Evolutionary conservation across 129 eudicot species (phyloP).

Genomic region (Ambrosia trifida): DNA sequence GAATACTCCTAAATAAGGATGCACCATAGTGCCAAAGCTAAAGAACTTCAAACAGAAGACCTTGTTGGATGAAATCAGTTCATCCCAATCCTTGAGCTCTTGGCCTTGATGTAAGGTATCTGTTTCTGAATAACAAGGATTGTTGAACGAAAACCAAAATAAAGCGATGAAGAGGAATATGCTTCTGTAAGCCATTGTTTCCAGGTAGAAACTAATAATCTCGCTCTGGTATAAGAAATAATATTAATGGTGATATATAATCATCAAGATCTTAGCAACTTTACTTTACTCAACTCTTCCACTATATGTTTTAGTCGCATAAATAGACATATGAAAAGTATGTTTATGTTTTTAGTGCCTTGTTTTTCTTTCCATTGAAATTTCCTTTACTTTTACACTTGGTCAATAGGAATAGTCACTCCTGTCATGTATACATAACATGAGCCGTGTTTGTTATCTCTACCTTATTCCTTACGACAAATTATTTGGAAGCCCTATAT

Average conservation of each 20-base stretch:
- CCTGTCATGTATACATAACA: too few relatives aligned
- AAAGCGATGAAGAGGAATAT: neutral
- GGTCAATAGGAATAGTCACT: too few relatives aligned
- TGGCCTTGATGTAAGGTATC: slow-evolving; percentile 39
- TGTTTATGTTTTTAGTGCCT: neutral
- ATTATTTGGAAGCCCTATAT: too few relatives aligned
- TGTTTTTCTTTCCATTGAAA: neutral
- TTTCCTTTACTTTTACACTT: too few relatives aligned
- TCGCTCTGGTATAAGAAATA: too few relatives aligned
- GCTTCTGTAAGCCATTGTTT: slow-evolving; percentile 23
- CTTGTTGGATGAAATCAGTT: slow-evolving; percentile 30
- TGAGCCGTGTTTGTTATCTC: too few relatives aligned
- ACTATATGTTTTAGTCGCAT: neutral
- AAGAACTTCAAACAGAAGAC: slow-evolving; percentile 44
- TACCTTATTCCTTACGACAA: too few relatives aligned
- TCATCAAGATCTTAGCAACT: neutral
- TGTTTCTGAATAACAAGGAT: slow-evolving; percentile 24
- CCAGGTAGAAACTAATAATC: too few relatives aligned
- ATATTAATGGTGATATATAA: too few relatives aligned
- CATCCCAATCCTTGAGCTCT: slow-evolving; percentile 36
- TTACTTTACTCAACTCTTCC: neutral
- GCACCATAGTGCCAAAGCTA: slow-evolving; percentile 31
- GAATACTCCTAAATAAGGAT: slow-evolving; percentile 41
- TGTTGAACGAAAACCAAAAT: neutral
- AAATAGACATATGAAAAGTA: neutral